phyloP scores from a whole-genome alignment of 768 basidiomycete species.

The Polyporus arcularius region DNA sequence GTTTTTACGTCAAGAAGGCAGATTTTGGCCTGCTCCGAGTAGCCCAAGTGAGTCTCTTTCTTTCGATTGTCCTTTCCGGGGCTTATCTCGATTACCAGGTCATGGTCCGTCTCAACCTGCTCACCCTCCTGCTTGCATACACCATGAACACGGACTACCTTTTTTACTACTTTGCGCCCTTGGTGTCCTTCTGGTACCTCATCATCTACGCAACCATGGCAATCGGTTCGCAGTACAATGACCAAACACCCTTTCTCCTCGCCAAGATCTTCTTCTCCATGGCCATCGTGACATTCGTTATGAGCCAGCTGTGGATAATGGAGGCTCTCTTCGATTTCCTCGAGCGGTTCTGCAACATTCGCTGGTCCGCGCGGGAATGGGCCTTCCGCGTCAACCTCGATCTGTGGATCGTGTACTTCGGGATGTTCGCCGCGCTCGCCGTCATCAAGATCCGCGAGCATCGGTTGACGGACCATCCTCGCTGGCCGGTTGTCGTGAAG shows the following conservation, averaged over 20 bases:
- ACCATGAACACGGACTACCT: constrained; percentile 92
- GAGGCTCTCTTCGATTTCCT: constrained; percentile 65
- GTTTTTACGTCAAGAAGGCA: constrained; percentile 86
- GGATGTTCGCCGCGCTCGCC: constrained; percentile 77
- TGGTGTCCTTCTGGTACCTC: constrained; percentile 90
- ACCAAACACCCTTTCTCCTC: constrained; percentile 63
- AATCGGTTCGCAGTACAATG: constrained; percentile 73
- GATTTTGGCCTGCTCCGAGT: constrained; percentile 82
- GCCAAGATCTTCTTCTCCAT: constrained; percentile 72
- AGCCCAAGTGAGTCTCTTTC: constrained; percentile 55
- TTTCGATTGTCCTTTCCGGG: neutral
- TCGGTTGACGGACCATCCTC: constrained; percentile 65
- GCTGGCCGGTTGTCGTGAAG: constrained; percentile 61
- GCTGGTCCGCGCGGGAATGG: constrained; percentile 89
- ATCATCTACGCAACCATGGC: constrained; percentile 83
- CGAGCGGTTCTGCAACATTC: constrained; percentile 65
- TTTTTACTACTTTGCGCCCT: constrained; percentile 87
- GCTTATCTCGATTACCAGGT: constrained; percentile 42
- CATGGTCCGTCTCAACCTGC: constrained; percentile 79
- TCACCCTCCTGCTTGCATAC: constrained; percentile 82
- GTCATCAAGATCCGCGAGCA: constrained; percentile 76
- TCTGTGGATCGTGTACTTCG: constrained; percentile 85
- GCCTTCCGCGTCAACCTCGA: constrained; percentile 86
- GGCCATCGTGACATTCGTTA: constrained; percentile 61
- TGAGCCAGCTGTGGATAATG: constrained; percentile 63